A percentile compares a stretch with the other conserved stretches of the same genome.
phyloP scores from a whole-genome alignment of 257 asterid species.

The Plantago ovata region DNA sequence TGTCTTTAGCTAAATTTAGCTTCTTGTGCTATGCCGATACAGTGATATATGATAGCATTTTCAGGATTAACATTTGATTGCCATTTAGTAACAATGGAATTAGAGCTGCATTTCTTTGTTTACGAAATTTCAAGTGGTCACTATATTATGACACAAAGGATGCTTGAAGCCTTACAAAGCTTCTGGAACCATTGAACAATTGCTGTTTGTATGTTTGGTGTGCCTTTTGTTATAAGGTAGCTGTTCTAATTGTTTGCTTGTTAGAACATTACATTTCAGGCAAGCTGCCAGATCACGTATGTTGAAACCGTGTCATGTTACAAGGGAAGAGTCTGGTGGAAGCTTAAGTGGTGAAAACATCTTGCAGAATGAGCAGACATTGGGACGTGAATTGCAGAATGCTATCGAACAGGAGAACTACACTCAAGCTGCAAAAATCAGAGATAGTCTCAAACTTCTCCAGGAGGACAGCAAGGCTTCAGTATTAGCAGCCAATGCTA shows the following conservation, averaged over 20 bases:
- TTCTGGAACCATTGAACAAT: too few species aligned
- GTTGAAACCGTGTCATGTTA: slow-evolving; percentile 44
- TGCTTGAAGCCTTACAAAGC: too few species aligned
- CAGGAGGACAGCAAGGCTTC: slow-evolving; percentile 87
- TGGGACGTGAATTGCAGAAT: slow-evolving; percentile 63
- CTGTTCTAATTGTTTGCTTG: slow-evolving; percentile 28
- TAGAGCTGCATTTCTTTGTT: neutral
- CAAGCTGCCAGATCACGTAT: slow-evolving; percentile 41
- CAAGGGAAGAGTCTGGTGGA: slow-evolving; percentile 77
- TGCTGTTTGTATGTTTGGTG: slow-evolving; percentile 3
- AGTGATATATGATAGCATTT: too few species aligned
- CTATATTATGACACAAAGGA: neutral
- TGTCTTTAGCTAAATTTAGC: neutral
- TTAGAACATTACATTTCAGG: slow-evolving; percentile 49
- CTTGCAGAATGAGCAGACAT: slow-evolving; percentile 60
- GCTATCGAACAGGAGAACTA: slow-evolving; percentile 87
- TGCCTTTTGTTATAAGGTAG: slow-evolving; percentile 13
- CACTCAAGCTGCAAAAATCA: slow-evolving; percentile 76
- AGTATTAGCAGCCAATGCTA: slow-evolving; percentile 77
- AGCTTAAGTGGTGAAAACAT: slow-evolving; percentile 75
- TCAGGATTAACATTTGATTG: neutral
- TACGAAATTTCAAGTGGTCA: neutral
- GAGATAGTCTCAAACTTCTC: slow-evolving; percentile 81
- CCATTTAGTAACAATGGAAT: neutral
- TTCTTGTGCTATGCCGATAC: too few species aligned